Evolutionary conservation across 352 stramenopile genomes (phyloP).

Genomic region (Phytophthora brassicae): DNA sequence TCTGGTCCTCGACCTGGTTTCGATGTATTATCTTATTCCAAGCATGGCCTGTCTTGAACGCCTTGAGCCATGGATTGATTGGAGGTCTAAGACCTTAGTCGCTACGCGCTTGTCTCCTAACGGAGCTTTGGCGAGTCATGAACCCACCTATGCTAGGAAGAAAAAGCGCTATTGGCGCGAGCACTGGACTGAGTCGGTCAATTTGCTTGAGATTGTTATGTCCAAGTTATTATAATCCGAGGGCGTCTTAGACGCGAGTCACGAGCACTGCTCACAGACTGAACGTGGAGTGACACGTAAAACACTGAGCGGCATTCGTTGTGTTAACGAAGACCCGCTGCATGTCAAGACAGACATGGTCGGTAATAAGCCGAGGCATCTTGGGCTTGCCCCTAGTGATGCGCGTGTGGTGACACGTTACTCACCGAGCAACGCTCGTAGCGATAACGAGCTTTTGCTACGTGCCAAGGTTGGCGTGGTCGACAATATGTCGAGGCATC

Average conservation of each 20-base stretch:
- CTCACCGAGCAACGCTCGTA: no score
- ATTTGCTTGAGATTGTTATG: neutral
- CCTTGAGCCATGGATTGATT: neutral
- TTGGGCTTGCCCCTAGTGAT: no score
- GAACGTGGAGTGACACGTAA: neutral
- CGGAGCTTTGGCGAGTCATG: conserved; percentile 11
- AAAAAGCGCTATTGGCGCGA: conserved; percentile 5
- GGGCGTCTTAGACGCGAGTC: neutral
- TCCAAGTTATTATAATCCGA: neutral
- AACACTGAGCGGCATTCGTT: neutral
- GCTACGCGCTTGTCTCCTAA: neutral
- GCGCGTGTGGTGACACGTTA: no score
- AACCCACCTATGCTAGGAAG: conserved; percentile 4
- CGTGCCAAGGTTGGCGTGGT: no score
- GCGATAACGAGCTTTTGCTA: no score
- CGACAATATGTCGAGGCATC: no score
- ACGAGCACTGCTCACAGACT: neutral
- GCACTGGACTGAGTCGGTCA: conserved; percentile 1
- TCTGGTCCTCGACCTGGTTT: neutral
- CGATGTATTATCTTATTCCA: neutral
- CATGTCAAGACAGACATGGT: no score
- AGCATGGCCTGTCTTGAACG: neutral
- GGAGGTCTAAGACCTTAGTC: neutral
- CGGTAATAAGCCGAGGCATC: no score
- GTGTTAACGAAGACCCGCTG: no score